Evolutionary conservation across 1,284 basidiomycete genomes (phyloP), one percentile per base, ranked within the genome.

Genomic region (Trametes hirsuta): DNA sequence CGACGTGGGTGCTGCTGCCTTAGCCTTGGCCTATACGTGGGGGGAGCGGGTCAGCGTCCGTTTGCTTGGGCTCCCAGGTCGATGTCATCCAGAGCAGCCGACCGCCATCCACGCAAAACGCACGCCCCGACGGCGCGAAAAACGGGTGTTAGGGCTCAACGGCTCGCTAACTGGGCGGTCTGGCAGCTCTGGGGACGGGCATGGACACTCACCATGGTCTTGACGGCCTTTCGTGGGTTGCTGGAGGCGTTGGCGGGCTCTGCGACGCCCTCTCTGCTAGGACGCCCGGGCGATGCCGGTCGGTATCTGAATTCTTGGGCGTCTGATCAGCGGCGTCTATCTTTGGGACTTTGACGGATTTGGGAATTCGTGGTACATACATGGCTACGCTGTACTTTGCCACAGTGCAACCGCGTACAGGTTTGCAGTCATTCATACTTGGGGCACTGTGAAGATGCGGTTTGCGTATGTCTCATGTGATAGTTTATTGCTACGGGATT

Each of bases 1-100:
- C 58, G 86, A 78, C 65, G 88, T 72, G 68, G 90, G 78, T 71
- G 85, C 77, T 71, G 85, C 76, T 74, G 87, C 86, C 84, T 91
- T 91, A 75, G 90, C 88, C 84, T 93, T 90, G 79, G 88, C 86
- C 88, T 90, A 73, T 30, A 62, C 52, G 65, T 49, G 35, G 39
- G 56, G 47, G 22, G 30, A 35, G 49, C 15, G 4, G 46, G 59
- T 68, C 53, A 68, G 64, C 39, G 52, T 45, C n/a, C n/a, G 34
- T 44, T 41, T 37, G 46, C 41, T 22, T 2, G 21, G 21, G 1
- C 42, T 34, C n/a, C 12, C 11, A 4, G 25, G 8, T 42, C 30
- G 22, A 50, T 55, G 67, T 68, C 67, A 72, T 74, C 72, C 68
- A 45, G 46, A 47, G 11, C 11, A 21, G 46, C 34, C 44, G 40